A percentile compares a stretch with the other conserved stretches of the same genome.
These are phyloP conservation scores for Fragaria nilgerrensis DNA, from an alignment of 306 rosid species.

Conservation along the genomic window DNA sequence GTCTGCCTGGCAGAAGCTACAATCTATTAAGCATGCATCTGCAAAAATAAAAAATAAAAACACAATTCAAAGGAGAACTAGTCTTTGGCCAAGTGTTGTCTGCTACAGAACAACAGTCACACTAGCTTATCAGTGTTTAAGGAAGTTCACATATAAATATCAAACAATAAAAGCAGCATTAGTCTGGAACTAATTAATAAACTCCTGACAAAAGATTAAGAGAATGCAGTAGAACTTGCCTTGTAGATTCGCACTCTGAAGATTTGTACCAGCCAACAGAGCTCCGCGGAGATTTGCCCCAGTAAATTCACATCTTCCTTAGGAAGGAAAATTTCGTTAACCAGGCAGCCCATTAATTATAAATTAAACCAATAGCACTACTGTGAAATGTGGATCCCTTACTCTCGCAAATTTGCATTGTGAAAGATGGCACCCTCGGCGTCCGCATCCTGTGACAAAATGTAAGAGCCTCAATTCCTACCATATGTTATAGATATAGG, in stretches of 20 bases:
- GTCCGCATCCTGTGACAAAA: slow-evolving; percentile 67
- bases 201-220: neutral
- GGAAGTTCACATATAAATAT: neutral
- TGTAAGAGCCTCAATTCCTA: neutral
- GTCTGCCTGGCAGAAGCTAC: slow-evolving; percentile 95
- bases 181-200: neutral
- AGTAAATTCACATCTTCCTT: slow-evolving; percentile 93
- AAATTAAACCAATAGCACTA: slow-evolving; percentile 15
- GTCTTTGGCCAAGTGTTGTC: neutral
- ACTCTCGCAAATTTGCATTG: slow-evolving; percentile 92
- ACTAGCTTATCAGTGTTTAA: neutral
- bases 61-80: neutral
- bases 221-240: slow-evolving; percentile 43
- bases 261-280: slow-evolving; percentile 78
- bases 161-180: neutral
- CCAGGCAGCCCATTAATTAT: slow-evolving; percentile 23
- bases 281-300: slow-evolving; percentile 97
- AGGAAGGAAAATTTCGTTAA: slow-evolving; percentile 55
- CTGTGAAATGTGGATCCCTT: slow-evolving; percentile 36
- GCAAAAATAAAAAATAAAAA: slow-evolving; percentile 26
- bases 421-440: slow-evolving; percentile 87
- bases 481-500: neutral
- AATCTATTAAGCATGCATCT: slow-evolving; percentile 81
- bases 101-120: neutral
- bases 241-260: slow-evolving; percentile 95